phyloP scores from a whole-genome alignment of 2,329 filamentous ascomycete species.

The Trichoderma sp. region DNA sequence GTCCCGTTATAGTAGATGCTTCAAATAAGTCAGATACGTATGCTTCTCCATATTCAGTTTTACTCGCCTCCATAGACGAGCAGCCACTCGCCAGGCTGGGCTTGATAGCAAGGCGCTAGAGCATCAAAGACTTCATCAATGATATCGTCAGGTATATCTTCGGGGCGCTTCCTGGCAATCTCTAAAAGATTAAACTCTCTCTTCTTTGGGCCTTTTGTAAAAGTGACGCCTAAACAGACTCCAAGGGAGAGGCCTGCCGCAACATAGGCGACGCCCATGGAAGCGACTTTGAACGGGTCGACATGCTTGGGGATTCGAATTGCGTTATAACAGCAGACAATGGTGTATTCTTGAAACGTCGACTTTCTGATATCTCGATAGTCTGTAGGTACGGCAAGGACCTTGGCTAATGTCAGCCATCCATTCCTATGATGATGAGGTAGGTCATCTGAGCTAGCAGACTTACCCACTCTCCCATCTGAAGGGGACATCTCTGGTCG shows the following conservation, averaged over 20 bases:
- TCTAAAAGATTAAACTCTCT: conserved; percentile 21
- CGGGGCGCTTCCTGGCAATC: conserved; percentile 6
- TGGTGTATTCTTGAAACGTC: conserved; percentile 19
- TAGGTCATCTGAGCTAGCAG: neutral
- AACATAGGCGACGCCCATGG: conserved; percentile 19
- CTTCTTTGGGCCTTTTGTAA: conserved; percentile 12
- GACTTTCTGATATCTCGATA: conserved; percentile 19
- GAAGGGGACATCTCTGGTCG: conserved; percentile 9
- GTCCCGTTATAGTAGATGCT: conserved; percentile 19
- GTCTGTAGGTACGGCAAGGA: conserved; percentile 21
- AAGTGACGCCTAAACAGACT: conserved; percentile 12
- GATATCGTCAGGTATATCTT: conserved; percentile 23
- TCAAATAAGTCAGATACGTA: neutral
- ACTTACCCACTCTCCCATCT: conserved; percentile 21
- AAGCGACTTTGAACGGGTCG: conserved; percentile 20
- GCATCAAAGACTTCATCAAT: conserved; percentile 15
- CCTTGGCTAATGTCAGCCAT: neutral
- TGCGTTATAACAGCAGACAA: conserved; percentile 24
- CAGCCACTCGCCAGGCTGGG: conserved; percentile 23
- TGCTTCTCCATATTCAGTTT: neutral
- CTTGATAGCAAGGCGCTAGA: conserved; percentile 16
- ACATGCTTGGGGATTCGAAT: conserved; percentile 22
- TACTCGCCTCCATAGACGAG: conserved; percentile 17
- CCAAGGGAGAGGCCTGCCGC: conserved; percentile 17
- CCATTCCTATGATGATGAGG: neutral